Evolutionary conservation across 306 rosid genomes (phyloP).

Genomic region (Abrus precatorius): DNA sequence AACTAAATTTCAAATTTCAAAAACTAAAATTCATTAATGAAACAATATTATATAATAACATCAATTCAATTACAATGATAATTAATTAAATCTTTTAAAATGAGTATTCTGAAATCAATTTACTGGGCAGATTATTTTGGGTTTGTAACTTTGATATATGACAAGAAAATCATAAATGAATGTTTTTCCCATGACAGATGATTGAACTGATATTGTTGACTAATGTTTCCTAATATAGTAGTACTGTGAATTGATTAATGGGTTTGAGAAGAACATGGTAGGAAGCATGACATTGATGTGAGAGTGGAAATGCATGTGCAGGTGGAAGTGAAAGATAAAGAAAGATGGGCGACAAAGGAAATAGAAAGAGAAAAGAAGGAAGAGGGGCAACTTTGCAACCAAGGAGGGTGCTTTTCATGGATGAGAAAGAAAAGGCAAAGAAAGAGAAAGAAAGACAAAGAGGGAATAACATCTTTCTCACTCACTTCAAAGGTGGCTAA

Average conservation of each 20-base stretch:
- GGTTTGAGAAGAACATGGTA: slow-evolving; percentile 12
- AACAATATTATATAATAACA: neutral
- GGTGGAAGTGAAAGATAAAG: slow-evolving; percentile 69
- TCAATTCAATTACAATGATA: neutral
- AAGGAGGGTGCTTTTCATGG: slow-evolving; percentile 90
- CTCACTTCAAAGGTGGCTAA: slow-evolving; percentile 62
- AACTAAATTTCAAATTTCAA: neutral
- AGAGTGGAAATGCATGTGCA: slow-evolving; percentile 59
- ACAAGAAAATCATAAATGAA: slow-evolving; percentile 13
- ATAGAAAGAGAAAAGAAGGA: slow-evolving; percentile 48
- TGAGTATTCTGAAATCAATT: neutral
- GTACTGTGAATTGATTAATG: slow-evolving; percentile 19
- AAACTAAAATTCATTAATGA: neutral
- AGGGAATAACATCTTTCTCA: slow-evolving; percentile 59
- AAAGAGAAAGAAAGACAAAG: slow-evolving; percentile 70
- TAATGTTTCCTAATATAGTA: slow-evolving; percentile 35
- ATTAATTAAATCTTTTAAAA: too few species aligned
- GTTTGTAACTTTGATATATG: slow-evolving; percentile 2
- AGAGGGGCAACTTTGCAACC: slow-evolving; percentile 54
- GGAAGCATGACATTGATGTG: slow-evolving; percentile 47
- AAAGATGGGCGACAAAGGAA: slow-evolving; percentile 57
- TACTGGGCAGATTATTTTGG: neutral
- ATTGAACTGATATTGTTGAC: slow-evolving; percentile 31
- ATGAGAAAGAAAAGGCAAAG: slow-evolving; percentile 77
- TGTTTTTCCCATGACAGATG: neutral